phyloP scores from a whole-genome alignment of 768 basidiomycete species.

The Boletus rubescentipes region DNA sequence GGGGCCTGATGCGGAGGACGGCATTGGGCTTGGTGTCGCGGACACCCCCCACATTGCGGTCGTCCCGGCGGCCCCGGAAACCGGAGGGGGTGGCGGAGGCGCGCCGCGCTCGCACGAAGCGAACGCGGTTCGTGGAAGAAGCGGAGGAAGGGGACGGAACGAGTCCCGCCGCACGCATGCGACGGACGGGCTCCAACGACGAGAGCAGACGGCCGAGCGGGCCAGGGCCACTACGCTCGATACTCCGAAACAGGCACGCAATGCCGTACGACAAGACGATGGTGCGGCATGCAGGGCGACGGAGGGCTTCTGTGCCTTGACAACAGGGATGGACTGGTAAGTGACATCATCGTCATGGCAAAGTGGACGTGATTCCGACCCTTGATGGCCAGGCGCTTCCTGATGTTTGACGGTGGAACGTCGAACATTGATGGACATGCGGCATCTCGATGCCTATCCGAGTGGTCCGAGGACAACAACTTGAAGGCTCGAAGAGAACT shows the following conservation, averaged over 20 bases:
- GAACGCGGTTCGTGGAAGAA: slow-evolving; percentile 16
- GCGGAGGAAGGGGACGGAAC: background rate
- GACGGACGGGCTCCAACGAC: background rate
- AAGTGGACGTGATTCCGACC: background rate
- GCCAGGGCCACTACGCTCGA: slow-evolving; percentile 10
- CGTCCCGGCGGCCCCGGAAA: no score
- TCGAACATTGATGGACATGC: background rate
- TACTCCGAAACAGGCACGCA: slow-evolving; percentile 12
- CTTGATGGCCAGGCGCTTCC: no score
- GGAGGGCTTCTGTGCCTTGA: slow-evolving; percentile 11
- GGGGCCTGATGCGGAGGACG: background rate
- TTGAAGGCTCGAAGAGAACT: background rate
- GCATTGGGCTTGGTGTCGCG: background rate
- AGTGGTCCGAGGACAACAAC: slow-evolving; percentile 1
- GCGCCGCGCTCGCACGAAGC: background rate
- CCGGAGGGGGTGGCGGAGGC: background rate
- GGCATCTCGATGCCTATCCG: background rate
- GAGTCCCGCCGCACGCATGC: background rate
- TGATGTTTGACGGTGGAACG: background rate
- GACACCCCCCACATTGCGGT: background rate
- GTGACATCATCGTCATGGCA: background rate
- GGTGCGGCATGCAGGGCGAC: background rate
- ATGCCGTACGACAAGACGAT: slow-evolving; percentile 9
- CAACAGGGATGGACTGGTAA: background rate
- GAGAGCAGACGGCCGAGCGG: background rate